Percentiles rank a stretch among this genome's conserved stretches.
Conservation (phyloP, 192 early-diverging fungal species). For the Linnemannia zychae region DNA sequence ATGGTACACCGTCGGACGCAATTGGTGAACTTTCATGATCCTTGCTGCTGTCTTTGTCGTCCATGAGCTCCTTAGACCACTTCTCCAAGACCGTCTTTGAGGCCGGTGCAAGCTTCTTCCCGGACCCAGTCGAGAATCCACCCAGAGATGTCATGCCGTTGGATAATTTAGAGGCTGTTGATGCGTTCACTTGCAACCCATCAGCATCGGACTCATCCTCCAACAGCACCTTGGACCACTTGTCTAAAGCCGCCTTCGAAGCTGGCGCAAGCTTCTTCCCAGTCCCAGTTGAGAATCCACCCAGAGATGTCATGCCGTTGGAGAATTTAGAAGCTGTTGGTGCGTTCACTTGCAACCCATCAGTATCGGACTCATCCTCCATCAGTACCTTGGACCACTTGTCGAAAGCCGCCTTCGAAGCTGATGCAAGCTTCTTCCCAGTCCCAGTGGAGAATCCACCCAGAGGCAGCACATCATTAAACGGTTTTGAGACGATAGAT, state of each 20-base stretch:
- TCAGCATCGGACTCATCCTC: neutral
- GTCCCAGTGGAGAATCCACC: slow-evolving; percentile 23
- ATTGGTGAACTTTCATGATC: neutral
- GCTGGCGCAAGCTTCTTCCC: slow-evolving; percentile 19
- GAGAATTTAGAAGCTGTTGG: neutral
- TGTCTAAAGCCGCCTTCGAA: slow-evolving; percentile 16
- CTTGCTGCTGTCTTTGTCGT: neutral
- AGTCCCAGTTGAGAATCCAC: slow-evolving; percentile 22
- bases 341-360: neutral
- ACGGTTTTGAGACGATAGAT: neutral
- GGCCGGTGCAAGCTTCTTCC: slow-evolving; percentile 12
- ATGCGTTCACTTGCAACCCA: neutral
- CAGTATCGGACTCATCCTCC: neutral
- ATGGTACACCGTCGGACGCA: neutral
- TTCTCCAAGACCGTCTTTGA: slow-evolving; percentile 21
- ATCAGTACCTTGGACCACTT: slow-evolving; percentile 30
- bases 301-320: neutral
- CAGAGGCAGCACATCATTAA: neutral
- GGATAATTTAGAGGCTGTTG: neutral
- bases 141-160: neutral
- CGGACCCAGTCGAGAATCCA: slow-evolving; percentile 19
- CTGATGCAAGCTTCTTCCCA: slow-evolving; percentile 16
- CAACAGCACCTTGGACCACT: slow-evolving; percentile 26
- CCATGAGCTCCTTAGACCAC: slow-evolving; percentile 27
- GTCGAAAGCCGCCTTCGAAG: slow-evolving; percentile 14